Evolutionary conservation across 352 stramenopile genomes (phyloP).

Genomic region (Globisporangium canariense): DNA sequence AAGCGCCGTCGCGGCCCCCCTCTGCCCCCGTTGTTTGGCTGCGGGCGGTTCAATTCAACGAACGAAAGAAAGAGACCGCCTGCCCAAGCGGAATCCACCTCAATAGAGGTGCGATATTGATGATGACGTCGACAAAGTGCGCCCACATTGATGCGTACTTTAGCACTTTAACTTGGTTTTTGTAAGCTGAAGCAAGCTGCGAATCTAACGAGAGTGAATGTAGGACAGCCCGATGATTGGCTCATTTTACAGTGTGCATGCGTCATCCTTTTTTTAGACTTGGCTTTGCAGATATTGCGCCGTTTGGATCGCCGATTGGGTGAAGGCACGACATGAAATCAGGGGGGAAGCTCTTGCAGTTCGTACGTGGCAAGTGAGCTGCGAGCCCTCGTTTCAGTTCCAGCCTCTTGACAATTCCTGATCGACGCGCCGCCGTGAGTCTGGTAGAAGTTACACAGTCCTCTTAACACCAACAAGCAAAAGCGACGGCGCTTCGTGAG

Average conservation of each 20-base stretch:
- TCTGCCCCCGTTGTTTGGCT: neutral
- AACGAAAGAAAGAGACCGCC: neutral
- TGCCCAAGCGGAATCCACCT: slow-evolving; percentile 1
- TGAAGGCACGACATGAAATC: neutral
- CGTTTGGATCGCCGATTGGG: neutral
- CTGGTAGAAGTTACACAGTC: too few species aligned
- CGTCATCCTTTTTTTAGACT: neutral
- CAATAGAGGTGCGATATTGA: slow-evolving; percentile 5
- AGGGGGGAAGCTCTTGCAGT: too few species aligned
- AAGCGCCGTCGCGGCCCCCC: neutral
- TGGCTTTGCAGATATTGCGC: neutral
- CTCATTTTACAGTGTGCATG: neutral
- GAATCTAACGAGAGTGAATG: neutral
- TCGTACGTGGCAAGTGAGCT: too few species aligned
- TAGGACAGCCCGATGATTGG: neutral
- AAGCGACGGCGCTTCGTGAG: neutral
- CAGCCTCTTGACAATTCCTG: too few species aligned
- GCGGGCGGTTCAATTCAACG: slow-evolving; percentile 11
- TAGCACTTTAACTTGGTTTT: neutral
- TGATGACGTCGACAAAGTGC: neutral
- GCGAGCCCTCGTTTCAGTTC: too few species aligned
- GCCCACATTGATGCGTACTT: neutral
- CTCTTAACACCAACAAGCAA: neutral
- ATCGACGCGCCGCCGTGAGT: too few species aligned
- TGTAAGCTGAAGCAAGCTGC: neutral